Conservation (phyloP, 1,139 yeast species). For the Blastobotrys niveus region DNA sequence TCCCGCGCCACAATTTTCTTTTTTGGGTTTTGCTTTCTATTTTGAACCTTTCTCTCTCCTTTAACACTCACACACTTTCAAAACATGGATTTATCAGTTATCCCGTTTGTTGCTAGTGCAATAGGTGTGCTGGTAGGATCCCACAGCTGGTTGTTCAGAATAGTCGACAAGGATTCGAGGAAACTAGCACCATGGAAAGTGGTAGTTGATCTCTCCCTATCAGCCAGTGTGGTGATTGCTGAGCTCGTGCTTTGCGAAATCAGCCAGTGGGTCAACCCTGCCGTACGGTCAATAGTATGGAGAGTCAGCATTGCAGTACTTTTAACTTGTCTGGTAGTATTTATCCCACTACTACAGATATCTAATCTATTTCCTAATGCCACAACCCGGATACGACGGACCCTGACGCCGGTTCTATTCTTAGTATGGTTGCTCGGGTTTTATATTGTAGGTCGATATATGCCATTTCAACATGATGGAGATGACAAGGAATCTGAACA, state of each 20-base stretch:
- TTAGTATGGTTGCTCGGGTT: conserved; percentile 31
- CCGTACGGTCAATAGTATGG: conserved; percentile 34
- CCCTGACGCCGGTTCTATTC: conserved; percentile 20
- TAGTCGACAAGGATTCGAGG: not conserved
- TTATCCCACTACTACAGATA: conserved; percentile 35
- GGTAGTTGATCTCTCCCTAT: conserved; percentile 22
- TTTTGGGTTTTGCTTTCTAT: too few relatives aligned
- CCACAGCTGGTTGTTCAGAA: conserved; percentile 9
- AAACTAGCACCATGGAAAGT: conserved; percentile 1
- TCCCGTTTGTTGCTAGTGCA: conserved; percentile 17
- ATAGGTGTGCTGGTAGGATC: conserved; percentile 11
- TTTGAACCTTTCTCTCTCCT: too few relatives aligned
- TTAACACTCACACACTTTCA: too few relatives aligned
- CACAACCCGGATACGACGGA: not conserved
- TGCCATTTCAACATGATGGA: conserved; percentile 34
- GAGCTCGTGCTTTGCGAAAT: conserved; percentile 40
- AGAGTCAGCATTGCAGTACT: conserved; percentile 29
- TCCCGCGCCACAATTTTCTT: too few relatives aligned
- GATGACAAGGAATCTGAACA: conserved; percentile 26
- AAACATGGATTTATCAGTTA: too few relatives aligned
- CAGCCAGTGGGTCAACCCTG: conserved; percentile 31
- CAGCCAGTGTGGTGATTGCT: conserved; percentile 28
- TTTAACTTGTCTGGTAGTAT: conserved; percentile 31
- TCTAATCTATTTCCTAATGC: conserved; percentile 14
- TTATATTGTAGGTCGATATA: conserved; percentile 30